Evolutionary conservation across 805 yeast genomes (phyloP), one percentile per base, ranked within the genome.

Genomic region (Aciculoconidium aculeatum): DNA sequence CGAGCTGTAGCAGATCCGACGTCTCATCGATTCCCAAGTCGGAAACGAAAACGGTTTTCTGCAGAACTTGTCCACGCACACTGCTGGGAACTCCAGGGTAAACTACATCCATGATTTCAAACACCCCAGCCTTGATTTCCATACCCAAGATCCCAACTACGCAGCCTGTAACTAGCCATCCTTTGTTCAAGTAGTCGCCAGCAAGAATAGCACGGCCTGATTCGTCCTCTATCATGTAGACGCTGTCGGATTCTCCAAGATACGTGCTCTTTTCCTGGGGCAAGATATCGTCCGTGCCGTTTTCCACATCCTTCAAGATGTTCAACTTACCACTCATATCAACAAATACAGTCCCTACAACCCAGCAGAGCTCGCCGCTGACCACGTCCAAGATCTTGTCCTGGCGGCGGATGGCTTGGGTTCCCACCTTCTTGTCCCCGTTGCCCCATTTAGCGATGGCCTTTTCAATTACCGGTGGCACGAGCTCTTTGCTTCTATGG

Each of bases 271-370:
- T 18, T 55, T 53, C 28, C 42, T 45, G 35, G 3, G 72, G 73
- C 28, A 71, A 54, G 8, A 65, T 65, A 19, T 73, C 78, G 42
- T 73, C 77, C 28, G 55, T 51, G 18, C 71, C 71, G 15, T 69
- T 70, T 17, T 81, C 75, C 6, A 90, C 87, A 38, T 92, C 97
- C 23, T 75, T 73, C 32, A 92, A 57, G 29, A 92, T 78, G 51
- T 88, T 81, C 4, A 95, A 87, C 49, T 92, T 92, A 47, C 75
- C 75, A 46, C 76, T 77, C 78, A 85, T 70, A 37, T 88, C 95
- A 44, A 84, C 71, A 46, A 80, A 86, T 0, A 88, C 67, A 0
- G 96, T 85, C 3, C 98, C 98, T 15, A 80, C 67, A 8, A 86
- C 77, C 90, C 90, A 92, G 38, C 84, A 71, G 11, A 80, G 68